Percentiles rank a stretch among this genome's conserved stretches.
phyloP scores from a whole-genome alignment of 495 filamentous ascomycete genomes.

The Margaritispora aquatica region DNA sequence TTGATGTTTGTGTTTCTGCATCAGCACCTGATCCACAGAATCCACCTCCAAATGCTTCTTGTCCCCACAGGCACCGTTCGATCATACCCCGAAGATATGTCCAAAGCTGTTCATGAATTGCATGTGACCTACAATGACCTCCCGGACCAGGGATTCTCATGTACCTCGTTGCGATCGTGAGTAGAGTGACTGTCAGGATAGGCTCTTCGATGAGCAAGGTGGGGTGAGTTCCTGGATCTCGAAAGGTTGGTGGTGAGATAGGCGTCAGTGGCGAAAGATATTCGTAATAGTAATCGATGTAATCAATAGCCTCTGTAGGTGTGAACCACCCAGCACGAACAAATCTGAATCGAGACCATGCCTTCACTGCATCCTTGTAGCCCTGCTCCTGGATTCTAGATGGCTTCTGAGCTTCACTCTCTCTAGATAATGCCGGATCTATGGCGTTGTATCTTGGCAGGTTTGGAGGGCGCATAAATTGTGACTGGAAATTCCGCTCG shows the following conservation, averaged over 20 bases:
- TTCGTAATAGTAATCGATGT: slow-evolving; percentile 91
- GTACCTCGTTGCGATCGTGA: slow-evolving; percentile 87
- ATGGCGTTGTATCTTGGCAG: slow-evolving; percentile 13
- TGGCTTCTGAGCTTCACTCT: neutral
- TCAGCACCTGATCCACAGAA: slow-evolving; percentile 72
- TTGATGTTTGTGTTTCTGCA: slow-evolving; percentile 54
- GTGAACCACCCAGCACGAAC: slow-evolving; percentile 96
- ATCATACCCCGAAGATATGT: slow-evolving; percentile 90
- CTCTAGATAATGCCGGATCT: slow-evolving; percentile 18
- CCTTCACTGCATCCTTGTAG: slow-evolving; percentile 65
- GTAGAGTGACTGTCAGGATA: slow-evolving; percentile 80
- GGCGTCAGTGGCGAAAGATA: slow-evolving; percentile 87
- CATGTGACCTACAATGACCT: slow-evolving; percentile 73
- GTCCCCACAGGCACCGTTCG: slow-evolving; percentile 88
- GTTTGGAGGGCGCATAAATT: slow-evolving; percentile 13
- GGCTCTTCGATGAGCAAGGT: slow-evolving; percentile 83
- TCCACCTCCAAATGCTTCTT: slow-evolving; percentile 86
- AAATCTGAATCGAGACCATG: slow-evolving; percentile 87
- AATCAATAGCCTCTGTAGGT: slow-evolving; percentile 82
- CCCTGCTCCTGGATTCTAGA: slow-evolving; percentile 38
- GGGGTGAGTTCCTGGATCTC: slow-evolving; percentile 63
- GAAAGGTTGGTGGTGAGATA: slow-evolving; percentile 79
- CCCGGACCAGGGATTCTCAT: slow-evolving; percentile 73
- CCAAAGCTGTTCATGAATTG: slow-evolving; percentile 96
- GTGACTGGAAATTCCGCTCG: slow-evolving; percentile 2